Base-by-base conservation (phyloP, 352 stramenopile species). In the Halophytophthora polymorphica region DNA sequence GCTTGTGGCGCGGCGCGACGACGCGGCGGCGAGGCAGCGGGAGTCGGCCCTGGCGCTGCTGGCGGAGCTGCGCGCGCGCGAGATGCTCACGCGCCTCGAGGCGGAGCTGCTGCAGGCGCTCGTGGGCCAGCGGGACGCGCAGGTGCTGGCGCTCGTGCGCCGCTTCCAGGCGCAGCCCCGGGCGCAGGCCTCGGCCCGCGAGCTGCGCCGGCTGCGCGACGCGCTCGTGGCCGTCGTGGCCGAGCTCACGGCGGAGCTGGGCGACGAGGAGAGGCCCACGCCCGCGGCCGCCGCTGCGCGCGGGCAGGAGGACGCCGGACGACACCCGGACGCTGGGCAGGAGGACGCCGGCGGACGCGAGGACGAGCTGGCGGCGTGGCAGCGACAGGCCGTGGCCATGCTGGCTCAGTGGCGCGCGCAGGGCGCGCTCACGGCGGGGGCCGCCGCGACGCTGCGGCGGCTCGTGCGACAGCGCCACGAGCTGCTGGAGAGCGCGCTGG, bases 401-500 rank as follows among this genome's bases (percentile, higher is more conserved):
- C 39, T 90, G 6, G 51, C 63, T n/a, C 58, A 61, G 28, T 88
- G 77, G 79, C 64, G 72, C 40, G 35, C 40, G 4, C 61, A 66
- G 1, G 42, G 62, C 13, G 22, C 64, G 0, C 49, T 90, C 19
- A 63, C 63, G 1, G 40, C 52, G 0, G 62, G 70, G 2, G 62
- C 80, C 11, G 73, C 66, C 0, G 64, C 40, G 1, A 77, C 76
- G 3, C 41, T 90, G 52, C 67, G 61, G 4, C 39, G 31, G 31
- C 65, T 90, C 49, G 69, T 86, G 0, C 43, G 39, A 3, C 65
- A 81, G 25, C 64, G 68, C 4, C 79, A 90, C 48, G 81, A 87
- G 38, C 57, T 90, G 38, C 33, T 90, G 37, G 71, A 90, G 47
- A 90, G 79, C 39, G 74, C 79, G 12, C 88, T 82, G 34, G 79